Conservation (phyloP, 192 early-diverging fungal species). For the Coemansia sp. region DNA sequence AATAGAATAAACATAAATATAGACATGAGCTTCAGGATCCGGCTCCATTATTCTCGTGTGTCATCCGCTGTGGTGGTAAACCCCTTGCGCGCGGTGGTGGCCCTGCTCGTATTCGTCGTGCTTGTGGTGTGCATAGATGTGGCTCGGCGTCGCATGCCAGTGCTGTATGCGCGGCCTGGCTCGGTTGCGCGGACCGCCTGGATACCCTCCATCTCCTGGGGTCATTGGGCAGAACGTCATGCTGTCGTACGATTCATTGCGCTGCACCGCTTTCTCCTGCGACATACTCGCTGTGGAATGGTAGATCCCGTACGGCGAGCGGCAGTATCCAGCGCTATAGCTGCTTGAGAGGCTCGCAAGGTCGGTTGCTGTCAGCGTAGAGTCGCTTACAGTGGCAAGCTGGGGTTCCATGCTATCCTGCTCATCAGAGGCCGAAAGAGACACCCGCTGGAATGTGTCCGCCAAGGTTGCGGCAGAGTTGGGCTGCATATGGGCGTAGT, state of each 20-base stretch:
- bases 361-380: conserved; percentile 1
- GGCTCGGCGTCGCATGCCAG: conserved; percentile 16
- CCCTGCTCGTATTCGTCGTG: conserved; percentile 5
- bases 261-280: conserved; percentile 8
- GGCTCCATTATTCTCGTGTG: neutral
- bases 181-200: neutral
- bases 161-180: conserved; percentile 9
- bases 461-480: neutral
- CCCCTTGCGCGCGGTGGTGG: neutral
- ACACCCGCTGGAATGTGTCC: neutral
- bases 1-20: neutral
- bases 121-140: conserved; percentile 14
- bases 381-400: conserved; percentile 4
- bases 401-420: neutral
- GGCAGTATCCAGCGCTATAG: conserved; percentile 18
- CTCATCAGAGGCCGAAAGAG: neutral
- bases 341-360: conserved; percentile 6
- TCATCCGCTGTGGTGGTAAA: neutral
- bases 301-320: conserved; percentile 15
- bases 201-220: neutral
- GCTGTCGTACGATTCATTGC: conserved; percentile 14
- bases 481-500: conserved; percentile 1
- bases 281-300: neutral
- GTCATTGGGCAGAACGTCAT: neutral
- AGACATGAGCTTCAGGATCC: neutral